Evolutionary conservation across 768 basidiomycete species (phyloP), one percentile per base, ranked within the genome.

Genomic region (Xanthoconium purpureum): DNA sequence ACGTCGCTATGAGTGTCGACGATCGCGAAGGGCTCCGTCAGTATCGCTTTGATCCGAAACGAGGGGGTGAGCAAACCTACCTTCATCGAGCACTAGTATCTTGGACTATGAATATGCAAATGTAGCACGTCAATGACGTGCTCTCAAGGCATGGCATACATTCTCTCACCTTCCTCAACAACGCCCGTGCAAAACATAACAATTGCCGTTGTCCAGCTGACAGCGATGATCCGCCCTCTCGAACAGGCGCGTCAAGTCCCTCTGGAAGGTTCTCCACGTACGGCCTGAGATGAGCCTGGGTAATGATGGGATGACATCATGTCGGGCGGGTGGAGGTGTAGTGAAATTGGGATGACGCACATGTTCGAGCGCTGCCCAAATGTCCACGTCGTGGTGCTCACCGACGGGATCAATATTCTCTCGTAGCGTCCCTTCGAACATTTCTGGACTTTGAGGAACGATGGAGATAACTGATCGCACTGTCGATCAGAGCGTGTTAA

Each of bases 1-100:
- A 91, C 6, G 92, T 95, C 3, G 92, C 90, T 89, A 24, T 24
- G 4, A 24, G 57, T 43, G 29, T 32, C 18, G n/a, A 32, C 6
- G 38, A 35, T 18, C 4, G 8, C 3, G 11, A 17, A 15, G 13
- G 10, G 24, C 24, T 24, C 24, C 24, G 24, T 24, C 24, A 24
- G 24, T 24, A 24, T 24, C 24, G 24, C 24, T 24, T 24, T 24
- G 24, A 24, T 24, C 24, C 24, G 24, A 24, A 24, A 24, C 24
- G 24, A 24, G 24, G 24, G 11, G 13, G 3, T 6, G 2, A 9
- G n/a, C 2, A 24, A 47, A 61, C 63, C 60, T 64, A 83, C 88
- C 91, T 82, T 98, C 95, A 66, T 97, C 95, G n/a, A 98, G 77
- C 1, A 97, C 91, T 7, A 98, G 77, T 36, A 97, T 87, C 71